Evolutionary conservation across 2,329 filamentous ascomycete species (phyloP), one percentile per base, ranked within the genome.

Genomic region (Alternaria metachromatica): DNA sequence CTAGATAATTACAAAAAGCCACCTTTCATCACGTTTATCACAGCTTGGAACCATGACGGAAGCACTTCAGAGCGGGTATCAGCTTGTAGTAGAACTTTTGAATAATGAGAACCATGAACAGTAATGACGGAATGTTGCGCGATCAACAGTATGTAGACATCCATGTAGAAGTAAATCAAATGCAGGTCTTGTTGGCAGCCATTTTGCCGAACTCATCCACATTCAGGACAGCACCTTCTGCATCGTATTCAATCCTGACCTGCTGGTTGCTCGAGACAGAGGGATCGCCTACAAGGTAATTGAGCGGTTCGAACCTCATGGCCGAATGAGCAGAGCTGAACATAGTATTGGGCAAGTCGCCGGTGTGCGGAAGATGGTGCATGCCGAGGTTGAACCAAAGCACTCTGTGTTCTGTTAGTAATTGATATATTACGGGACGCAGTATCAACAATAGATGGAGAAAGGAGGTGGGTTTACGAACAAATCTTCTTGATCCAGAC

Each of bases 381-480:
- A 84, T 84, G 48, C 84, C 84, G 9, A 87, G 73, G 68, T 86
- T 86, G 68, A 86, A 82, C 79, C 84, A 86, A 5, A 85, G 63
- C 3, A 86, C 83, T 81, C 72, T 62, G 76, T 41, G 10, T n/a
- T 8, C 11, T 9, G 44, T 59, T 57, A 62, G 60, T 41, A 28
- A 43, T 12, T 25, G 10, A 23, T 41, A 53, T 25, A n/a, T n/a
- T 13, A 53, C 28, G 13, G n/a, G 20, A 6, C 9, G 13, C 21
- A 33, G 30, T n/a, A 25, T 23, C 37, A 28, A 51, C 20, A 20
- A 13, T 48, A 11, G 26, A 18, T 15, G 4, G 41, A 21, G 23
- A 23, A 12, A 30, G 23, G 15, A 15, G 25, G 28, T 18, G 3
- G 12, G 43, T 6, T 15, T 20, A 74, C 78, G 44, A 76, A 74